phyloP scores from a whole-genome alignment of 352 stramenopile genomes.

The Phytopythium sindhum region DNA sequence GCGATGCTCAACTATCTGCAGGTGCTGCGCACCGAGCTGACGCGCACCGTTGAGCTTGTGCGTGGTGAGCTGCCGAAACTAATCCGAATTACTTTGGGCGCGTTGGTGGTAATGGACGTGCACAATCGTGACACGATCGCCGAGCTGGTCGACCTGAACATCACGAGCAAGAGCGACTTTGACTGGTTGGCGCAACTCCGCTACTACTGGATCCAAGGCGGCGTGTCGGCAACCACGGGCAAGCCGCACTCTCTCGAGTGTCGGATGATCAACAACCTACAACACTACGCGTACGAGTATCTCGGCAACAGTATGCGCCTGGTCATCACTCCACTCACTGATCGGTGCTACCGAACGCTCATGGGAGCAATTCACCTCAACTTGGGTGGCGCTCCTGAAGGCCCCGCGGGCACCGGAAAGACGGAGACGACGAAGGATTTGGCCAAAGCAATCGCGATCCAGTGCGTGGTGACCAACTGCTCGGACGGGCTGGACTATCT shows the following conservation, averaged over 20 bases:
- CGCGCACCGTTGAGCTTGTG: conserved; percentile 90
- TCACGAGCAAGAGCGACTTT: conserved; percentile 85
- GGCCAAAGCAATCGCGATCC: conserved; percentile 89
- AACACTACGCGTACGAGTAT: conserved; percentile 92
- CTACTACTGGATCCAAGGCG: conserved; percentile 89
- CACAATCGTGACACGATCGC: conserved; percentile 94
- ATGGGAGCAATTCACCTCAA: conserved; percentile 90
- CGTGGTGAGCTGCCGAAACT: conserved; percentile 91
- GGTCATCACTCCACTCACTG: conserved; percentile 92
- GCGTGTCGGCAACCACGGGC: conserved; percentile 81
- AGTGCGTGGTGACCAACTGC: conserved; percentile 93
- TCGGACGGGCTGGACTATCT: conserved; percentile 89
- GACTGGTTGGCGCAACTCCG: conserved; percentile 93
- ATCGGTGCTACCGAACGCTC: conserved; percentile 90
- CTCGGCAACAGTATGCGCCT: conserved; percentile 90
- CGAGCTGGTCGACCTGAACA: conserved; percentile 82
- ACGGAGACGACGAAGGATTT: conserved; percentile 93
- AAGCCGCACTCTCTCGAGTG: conserved; percentile 86
- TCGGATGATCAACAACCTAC: conserved; percentile 92
- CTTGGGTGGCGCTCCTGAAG: conserved; percentile 87
- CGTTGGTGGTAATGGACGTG: conserved; percentile 94
- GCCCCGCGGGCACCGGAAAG: conserved; percentile 89
- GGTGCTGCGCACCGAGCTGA: conserved; percentile 69
- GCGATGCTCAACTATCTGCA: conserved; percentile 64
- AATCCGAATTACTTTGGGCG: conserved; percentile 88